Conservation (phyloP, 2,329 filamentous ascomycete genomes). For the Dryadomyces quercus-mongolicae region DNA sequence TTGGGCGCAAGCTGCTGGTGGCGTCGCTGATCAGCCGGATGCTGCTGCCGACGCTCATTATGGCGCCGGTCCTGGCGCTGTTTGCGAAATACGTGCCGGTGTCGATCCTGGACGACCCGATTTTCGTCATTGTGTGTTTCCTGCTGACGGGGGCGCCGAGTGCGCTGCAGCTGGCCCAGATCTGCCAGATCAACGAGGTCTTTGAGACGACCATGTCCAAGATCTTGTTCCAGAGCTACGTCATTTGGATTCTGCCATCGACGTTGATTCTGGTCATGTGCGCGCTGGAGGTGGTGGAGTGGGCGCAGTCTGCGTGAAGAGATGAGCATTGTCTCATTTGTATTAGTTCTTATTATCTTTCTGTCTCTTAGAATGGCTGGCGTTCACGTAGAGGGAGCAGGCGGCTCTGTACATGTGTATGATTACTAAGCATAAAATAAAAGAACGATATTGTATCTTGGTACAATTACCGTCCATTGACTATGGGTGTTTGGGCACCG, state of each 20-base stretch:
- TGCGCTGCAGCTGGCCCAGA: constrained; percentile 89
- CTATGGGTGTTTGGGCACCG: too few relatives aligned
- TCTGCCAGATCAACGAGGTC: constrained; percentile 95
- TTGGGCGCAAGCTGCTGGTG: constrained; percentile 66
- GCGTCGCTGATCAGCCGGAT: constrained; percentile 82
- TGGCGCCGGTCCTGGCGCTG: constrained; percentile 80
- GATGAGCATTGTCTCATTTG: too few relatives aligned
- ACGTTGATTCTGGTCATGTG: constrained; percentile 84
- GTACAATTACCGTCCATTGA: too few relatives aligned
- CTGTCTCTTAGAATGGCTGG: neutral
- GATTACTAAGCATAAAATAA: neutral
- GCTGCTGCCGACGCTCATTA: constrained; percentile 81
- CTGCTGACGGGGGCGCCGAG: constrained; percentile 87
- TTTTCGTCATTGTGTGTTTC: constrained; percentile 97
- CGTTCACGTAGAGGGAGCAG: too few relatives aligned
- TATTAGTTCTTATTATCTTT: too few relatives aligned
- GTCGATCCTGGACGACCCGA: constrained; percentile 92
- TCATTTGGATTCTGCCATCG: constrained; percentile 91
- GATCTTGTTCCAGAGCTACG: constrained; percentile 90
- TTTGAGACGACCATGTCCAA: constrained; percentile 91
- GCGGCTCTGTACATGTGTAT: neutral
- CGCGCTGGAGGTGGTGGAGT: constrained; percentile 85
- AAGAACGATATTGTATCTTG: too few relatives aligned
- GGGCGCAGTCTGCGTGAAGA: constrained; percentile 46
- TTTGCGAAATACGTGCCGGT: constrained; percentile 83